Evolutionary conservation across 2,329 filamentous ascomycete species (phyloP).

Genomic region (Alternaria infectoria): DNA sequence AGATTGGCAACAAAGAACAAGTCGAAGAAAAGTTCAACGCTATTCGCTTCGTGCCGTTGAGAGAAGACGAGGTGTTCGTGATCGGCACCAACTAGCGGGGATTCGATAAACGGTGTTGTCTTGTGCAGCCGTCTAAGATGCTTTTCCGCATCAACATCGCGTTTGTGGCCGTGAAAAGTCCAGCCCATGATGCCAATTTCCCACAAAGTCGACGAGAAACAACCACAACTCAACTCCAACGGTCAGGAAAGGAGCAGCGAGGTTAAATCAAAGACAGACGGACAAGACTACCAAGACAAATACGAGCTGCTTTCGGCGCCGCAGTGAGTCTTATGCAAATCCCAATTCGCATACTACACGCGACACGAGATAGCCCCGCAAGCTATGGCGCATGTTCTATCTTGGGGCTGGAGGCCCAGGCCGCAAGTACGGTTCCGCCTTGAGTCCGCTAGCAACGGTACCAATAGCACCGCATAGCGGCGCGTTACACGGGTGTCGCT

Average conservation of each 20-base stretch:
- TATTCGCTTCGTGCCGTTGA: constrained; percentile 49
- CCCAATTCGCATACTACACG: constrained; percentile 2
- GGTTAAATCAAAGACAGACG: background rate
- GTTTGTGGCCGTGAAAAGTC: constrained; percentile 39
- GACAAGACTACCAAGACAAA: background rate
- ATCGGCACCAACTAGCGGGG: constrained; percentile 45
- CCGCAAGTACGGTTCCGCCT: background rate
- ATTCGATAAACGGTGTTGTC: constrained; percentile 43
- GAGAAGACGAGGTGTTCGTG: constrained; percentile 45
- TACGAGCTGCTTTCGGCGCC: background rate
- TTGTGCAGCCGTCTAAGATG: constrained; percentile 45
- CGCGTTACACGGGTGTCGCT: constrained; percentile 12
- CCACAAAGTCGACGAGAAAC: background rate
- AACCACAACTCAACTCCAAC: background rate
- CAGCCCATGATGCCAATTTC: constrained; percentile 34
- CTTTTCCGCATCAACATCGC: constrained; percentile 42
- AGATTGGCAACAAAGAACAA: constrained; percentile 45
- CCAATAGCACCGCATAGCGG: constrained; percentile 17
- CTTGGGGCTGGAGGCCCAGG: background rate
- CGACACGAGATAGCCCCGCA: background rate
- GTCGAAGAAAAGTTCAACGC: constrained; percentile 48
- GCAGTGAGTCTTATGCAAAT: constrained; percentile 11
- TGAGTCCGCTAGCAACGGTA: constrained; percentile 5
- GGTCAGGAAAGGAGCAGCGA: background rate
- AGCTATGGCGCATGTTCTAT: constrained; percentile 7